Conservation (phyloP, 352 stramenopile species). For the Thalassiosira livingstoniorum region DNA sequence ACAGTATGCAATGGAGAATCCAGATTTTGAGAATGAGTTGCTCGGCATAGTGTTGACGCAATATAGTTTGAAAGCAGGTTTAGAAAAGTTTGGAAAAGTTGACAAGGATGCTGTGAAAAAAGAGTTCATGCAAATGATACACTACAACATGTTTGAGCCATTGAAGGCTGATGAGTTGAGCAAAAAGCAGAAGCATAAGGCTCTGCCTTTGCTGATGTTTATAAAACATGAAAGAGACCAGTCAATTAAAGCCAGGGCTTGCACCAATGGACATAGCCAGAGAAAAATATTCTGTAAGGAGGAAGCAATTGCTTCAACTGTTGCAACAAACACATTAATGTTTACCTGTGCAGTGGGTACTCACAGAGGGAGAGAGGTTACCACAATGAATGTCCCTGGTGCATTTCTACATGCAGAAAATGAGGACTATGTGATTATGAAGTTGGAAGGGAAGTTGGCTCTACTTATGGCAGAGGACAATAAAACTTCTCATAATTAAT, state of each 20-base stretch:
- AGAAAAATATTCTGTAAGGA: background rate
- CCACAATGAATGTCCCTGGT: constrained; percentile 24
- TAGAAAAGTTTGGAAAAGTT: background rate
- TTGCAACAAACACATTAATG: background rate
- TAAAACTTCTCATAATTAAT: no score
- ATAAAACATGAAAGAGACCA: background rate
- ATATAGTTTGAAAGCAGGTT: background rate
- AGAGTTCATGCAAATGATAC: constrained; percentile 2
- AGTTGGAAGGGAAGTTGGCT: background rate
- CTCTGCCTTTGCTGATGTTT: constrained; percentile 8
- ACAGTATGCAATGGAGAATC: no score
- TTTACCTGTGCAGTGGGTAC: constrained; percentile 9
- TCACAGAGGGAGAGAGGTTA: constrained; percentile 7
- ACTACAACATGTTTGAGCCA: background rate
- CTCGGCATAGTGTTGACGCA: background rate
- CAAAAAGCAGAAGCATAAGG: background rate
- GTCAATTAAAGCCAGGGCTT: background rate
- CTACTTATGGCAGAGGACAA: constrained; percentile 27
- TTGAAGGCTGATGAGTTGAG: background rate
- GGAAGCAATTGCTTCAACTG: background rate
- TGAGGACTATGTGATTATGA: constrained; percentile 21
- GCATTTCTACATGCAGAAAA: constrained; percentile 35
- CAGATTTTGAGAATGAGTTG: background rate
- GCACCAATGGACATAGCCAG: background rate
- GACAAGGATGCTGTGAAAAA: background rate